phyloP scores from a whole-genome alignment of 1,139 yeast species.

The Zygoascus hellenicus region DNA sequence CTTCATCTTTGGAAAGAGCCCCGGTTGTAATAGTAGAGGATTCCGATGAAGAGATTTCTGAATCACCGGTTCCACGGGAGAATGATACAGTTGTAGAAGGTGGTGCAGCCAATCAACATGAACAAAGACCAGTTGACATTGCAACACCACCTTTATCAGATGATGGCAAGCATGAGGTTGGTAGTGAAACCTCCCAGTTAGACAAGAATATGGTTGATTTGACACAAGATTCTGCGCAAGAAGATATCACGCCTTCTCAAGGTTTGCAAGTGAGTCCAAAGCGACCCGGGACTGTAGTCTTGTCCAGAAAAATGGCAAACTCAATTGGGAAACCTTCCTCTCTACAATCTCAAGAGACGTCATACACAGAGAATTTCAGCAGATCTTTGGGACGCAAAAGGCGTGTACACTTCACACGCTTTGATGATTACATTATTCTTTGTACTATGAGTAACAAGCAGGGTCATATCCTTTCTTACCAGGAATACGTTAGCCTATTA shows the following conservation, averaged over 20 bases:
- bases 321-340: neutral
- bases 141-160: neutral
- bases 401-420: neutral
- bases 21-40: no score
- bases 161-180: neutral
- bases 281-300: neutral
- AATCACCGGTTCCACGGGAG: no score
- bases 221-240: neutral
- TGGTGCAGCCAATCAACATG: neutral
- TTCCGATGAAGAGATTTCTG: no score
- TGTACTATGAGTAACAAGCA: constrained; percentile 3
- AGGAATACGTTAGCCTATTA: neutral
- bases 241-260: neutral
- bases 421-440: constrained; percentile 6
- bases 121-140: neutral
- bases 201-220: neutral
- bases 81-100: neutral
- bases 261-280: neutral
- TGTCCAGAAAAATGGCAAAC: neutral
- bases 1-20: no score
- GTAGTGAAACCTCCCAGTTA: neutral
- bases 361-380: neutral
- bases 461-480: neutral
- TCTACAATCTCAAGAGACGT: neutral
- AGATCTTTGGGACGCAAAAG: neutral